Conservation (phyloP, 768 basidiomycete genomes). For the Clathrus columnatus region DNA sequence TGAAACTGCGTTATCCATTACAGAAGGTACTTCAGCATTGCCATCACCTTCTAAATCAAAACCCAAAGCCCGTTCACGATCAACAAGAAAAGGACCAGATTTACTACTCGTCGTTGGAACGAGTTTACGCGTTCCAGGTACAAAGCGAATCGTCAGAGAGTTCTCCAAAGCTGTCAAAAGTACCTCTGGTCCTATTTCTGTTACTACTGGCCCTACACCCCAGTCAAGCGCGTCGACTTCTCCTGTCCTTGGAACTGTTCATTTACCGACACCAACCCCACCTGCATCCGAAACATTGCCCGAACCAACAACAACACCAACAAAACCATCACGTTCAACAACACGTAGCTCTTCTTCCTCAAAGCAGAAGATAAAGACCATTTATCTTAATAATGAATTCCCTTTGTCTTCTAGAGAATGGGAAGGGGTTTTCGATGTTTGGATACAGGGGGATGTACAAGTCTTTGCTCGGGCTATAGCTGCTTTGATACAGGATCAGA, state of each 20-base stretch:
- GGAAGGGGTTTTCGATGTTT: slow-evolving; percentile 85
- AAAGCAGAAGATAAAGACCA: slow-evolving; percentile 25
- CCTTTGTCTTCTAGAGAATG: slow-evolving; percentile 79
- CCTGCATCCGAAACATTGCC: slow-evolving; percentile 37
- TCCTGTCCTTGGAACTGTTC: not conserved
- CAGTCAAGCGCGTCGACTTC: not conserved
- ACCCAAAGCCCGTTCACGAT: not conserved
- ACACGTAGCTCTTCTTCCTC: not conserved
- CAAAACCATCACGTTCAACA: no score
- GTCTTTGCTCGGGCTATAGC: slow-evolving; percentile 55
- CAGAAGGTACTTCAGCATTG: not conserved
- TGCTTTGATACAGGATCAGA: slow-evolving; percentile 39
- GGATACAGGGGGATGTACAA: slow-evolving; percentile 86
- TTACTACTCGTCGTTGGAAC: slow-evolving; percentile 85
- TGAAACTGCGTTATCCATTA: not conserved
- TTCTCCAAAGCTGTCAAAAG: slow-evolving; percentile 70
- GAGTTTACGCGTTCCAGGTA: slow-evolving; percentile 81
- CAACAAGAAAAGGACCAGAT: slow-evolving; percentile 58
- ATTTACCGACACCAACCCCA: slow-evolving; percentile 20
- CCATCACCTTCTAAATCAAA: not conserved
- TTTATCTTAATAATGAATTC: slow-evolving; percentile 84
- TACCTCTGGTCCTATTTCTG: not conserved
- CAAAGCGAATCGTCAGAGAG: slow-evolving; percentile 85
- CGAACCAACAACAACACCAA: slow-evolving; percentile 29
- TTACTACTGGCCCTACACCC: not conserved